Conservation (phyloP, 164 flowering plant species). For the Macadamia tetraphylla region DNA sequence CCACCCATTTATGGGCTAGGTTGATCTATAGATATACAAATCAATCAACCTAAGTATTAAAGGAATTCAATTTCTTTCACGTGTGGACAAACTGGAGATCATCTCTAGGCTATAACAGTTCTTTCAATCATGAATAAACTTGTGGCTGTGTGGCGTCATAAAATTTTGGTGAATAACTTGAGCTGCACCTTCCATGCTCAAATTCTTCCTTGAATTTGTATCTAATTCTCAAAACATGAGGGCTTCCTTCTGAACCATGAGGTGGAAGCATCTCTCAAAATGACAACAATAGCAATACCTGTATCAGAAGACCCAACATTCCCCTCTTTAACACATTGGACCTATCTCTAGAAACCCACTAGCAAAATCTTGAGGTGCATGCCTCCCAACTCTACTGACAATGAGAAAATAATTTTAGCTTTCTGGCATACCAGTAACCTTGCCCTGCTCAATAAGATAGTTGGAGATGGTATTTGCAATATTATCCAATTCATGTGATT, state of each 20-base stretch:
- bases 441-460: not conserved
- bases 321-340: constrained; percentile 8
- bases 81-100: too few species aligned
- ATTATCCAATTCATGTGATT: constrained; percentile 7
- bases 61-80: too few species aligned
- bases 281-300: constrained; percentile 29
- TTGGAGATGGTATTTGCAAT: not conserved
- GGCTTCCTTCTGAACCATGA: not conserved
- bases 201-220: not conserved
- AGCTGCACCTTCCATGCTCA: not conserved
- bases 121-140: too few species aligned
- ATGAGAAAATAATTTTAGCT: not conserved
- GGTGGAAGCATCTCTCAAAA: constrained; percentile 15
- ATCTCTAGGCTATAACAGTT: too few species aligned
- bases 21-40: too few species aligned
- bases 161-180: not conserved
- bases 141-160: not conserved
- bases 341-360: constrained; percentile 10
- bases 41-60: too few species aligned
- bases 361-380: constrained; percentile 5
- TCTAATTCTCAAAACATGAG: not conserved
- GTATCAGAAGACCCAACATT: constrained; percentile 10
- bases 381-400: constrained; percentile 10
- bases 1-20: too few species aligned
- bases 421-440: constrained; percentile 12